Evolutionary conservation across 2,329 filamentous ascomycete genomes (phyloP).

Genomic region (Cucurbitaria berberidis): DNA sequence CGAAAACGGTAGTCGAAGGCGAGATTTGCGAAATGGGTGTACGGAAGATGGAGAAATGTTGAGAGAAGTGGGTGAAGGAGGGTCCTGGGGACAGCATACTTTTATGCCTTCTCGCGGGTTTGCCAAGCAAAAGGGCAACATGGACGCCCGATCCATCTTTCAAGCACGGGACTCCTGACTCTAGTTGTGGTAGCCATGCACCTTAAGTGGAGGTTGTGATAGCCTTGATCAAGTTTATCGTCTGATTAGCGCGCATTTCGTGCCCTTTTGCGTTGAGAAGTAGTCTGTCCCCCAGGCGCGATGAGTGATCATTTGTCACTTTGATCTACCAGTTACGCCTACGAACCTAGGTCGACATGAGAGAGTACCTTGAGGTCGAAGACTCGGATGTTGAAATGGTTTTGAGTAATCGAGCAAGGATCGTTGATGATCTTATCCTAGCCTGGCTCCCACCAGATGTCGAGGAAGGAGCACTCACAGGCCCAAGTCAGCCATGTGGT

Average conservation of each 20-base stretch:
- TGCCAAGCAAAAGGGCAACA: not conserved
- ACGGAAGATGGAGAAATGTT: not conserved
- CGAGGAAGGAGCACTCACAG: not conserved
- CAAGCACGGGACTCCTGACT: no score
- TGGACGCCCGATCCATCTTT: not conserved
- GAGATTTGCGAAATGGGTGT: conserved; percentile 1
- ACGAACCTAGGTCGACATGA: not conserved
- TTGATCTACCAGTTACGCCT: no score
- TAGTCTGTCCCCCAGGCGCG: no score
- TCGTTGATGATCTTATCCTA: not conserved
- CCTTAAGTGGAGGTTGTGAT: no score
- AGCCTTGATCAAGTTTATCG: no score
- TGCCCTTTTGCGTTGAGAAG: no score
- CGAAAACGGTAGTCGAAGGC: conserved; percentile 5
- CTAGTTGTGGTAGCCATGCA: no score
- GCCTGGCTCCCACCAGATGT: not conserved
- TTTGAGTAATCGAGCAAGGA: not conserved
- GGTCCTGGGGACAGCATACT: not conserved
- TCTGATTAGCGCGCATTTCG: no score
- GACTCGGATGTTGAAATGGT: not conserved
- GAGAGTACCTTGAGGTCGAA: not conserved
- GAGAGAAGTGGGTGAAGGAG: conserved; percentile 5
- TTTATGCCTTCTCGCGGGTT: not conserved
- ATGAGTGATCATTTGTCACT: no score
- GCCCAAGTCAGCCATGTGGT: not conserved